Evolutionary conservation across 805 yeast species (phyloP).

Genomic region (Yarrowia hollandica): DNA sequence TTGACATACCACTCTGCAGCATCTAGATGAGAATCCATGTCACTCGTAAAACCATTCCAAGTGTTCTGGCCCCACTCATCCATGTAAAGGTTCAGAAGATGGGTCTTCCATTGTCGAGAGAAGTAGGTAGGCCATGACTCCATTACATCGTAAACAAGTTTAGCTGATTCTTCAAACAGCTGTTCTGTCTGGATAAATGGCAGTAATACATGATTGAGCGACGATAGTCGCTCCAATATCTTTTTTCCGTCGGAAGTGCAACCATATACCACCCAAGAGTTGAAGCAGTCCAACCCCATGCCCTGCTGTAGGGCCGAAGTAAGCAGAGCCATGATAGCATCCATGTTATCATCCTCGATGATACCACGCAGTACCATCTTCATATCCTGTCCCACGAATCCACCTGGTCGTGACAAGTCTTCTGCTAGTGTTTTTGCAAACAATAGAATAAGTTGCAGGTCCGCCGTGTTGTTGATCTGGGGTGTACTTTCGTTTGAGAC

Average conservation of each 20-base stretch:
- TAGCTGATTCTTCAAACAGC: constrained; percentile 15
- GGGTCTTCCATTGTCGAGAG: constrained; percentile 8
- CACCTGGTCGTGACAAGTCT: constrained; percentile 33
- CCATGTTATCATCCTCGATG: constrained; percentile 28
- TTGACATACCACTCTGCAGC: constrained; percentile 26
- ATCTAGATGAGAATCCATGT: constrained; percentile 3
- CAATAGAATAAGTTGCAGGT: constrained; percentile 31
- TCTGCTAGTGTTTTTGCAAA: constrained; percentile 39
- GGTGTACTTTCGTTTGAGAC: neutral
- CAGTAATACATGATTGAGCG: neutral
- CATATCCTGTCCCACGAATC: constrained; percentile 19
- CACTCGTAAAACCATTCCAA: neutral
- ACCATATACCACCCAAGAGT: constrained; percentile 22
- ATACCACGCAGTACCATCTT: constrained; percentile 13
- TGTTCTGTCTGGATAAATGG: constrained; percentile 13
- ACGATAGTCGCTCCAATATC: neutral
- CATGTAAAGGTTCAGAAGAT: constrained; percentile 4
- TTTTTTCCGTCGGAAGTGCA: constrained; percentile 4
- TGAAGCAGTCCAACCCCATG: constrained; percentile 12
- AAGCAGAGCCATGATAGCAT: neutral
- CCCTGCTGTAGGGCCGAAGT: constrained; percentile 12
- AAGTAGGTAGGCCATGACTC: constrained; percentile 19
- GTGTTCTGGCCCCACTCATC: constrained; percentile 16
- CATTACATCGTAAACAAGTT: constrained; percentile 19
- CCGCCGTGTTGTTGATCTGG: neutral